Percentiles rank a stretch among this genome's conserved stretches.
Evolutionary conservation across 768 basidiomycete species (phyloP).

Genomic region (Naganishia vishniacii): DNA sequence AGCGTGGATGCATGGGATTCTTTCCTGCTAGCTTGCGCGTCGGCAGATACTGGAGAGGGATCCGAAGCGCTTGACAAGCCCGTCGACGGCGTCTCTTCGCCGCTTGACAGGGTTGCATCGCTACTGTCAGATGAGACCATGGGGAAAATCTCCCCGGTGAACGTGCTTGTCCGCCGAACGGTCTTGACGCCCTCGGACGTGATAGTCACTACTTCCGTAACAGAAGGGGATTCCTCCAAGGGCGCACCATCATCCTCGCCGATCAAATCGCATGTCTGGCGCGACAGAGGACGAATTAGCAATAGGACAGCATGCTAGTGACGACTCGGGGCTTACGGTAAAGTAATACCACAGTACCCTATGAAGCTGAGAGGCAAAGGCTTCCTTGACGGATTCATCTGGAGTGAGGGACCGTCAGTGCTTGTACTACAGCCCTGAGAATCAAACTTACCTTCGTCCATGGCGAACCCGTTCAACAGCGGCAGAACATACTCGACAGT

Average conservation of each 20-base stretch:
- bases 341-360: constrained; percentile 91
- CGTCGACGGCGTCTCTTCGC: constrained; percentile 10
- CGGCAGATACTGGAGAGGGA: constrained; percentile 22
- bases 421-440: too few relatives aligned
- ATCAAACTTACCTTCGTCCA: constrained; percentile 77
- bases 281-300: not conserved
- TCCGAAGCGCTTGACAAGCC: constrained; percentile 23
- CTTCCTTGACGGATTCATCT: constrained; percentile 86
- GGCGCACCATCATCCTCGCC: constrained; percentile 44
- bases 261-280: constrained; percentile 64
- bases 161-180: constrained; percentile 32
- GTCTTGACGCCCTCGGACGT: constrained; percentile 42
- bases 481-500: constrained; percentile 90
- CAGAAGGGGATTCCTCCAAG: constrained; percentile 2
- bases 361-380: constrained; percentile 72
- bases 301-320: not conserved
- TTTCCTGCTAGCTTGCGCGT: constrained; percentile 15
- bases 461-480: constrained; percentile 73
- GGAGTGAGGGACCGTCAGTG: too few relatives aligned
- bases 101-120: constrained; percentile 19
- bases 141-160: constrained; percentile 31
- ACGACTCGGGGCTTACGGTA: constrained; percentile 32
- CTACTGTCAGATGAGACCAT: not conserved
- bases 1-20: constrained; percentile 11
- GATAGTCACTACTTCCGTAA: constrained; percentile 18